Percentiles rank a stretch among this genome's conserved stretches.
Evolutionary conservation across 2,329 filamentous ascomycete genomes (phyloP).

Genomic region (Akanthomyces muscarius): DNA sequence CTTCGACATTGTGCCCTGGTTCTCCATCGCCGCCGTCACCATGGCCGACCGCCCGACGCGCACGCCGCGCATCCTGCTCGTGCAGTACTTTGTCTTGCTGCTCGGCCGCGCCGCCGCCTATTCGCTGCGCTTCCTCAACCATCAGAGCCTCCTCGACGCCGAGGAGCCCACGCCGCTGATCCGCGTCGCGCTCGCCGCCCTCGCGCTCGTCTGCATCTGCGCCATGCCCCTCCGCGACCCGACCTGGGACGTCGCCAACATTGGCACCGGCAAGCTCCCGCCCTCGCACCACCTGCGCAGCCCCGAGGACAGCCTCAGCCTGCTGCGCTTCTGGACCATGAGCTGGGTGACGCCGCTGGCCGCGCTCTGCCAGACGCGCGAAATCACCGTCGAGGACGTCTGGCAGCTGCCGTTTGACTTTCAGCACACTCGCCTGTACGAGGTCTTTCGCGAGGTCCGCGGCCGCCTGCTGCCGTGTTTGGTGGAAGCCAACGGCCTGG

Average conservation of each 20-base stretch:
- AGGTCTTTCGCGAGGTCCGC: slow-evolving; percentile 65
- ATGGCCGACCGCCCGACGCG: slow-evolving; percentile 36
- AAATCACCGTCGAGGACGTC: slow-evolving; percentile 74
- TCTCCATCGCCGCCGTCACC: slow-evolving; percentile 34
- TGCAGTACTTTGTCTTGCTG: slow-evolving; percentile 35
- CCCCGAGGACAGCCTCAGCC: slow-evolving; percentile 72
- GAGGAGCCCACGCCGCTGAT: slow-evolving; percentile 24
- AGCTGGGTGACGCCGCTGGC: slow-evolving; percentile 80
- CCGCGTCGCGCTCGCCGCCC: slow-evolving; percentile 23
- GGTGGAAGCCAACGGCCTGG: slow-evolving; percentile 71
- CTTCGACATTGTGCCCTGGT: slow-evolving; percentile 39
- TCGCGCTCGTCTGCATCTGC: slow-evolving; percentile 30
- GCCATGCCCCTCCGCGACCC: slow-evolving; percentile 37
- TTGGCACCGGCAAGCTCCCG: slow-evolving; percentile 26
- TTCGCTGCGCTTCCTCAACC: slow-evolving; percentile 29
- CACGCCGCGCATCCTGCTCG: slow-evolving; percentile 38
- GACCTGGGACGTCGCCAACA: slow-evolving; percentile 30
- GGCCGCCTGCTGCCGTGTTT: slow-evolving; percentile 70
- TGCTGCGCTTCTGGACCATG: slow-evolving; percentile 82
- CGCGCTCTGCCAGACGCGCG: slow-evolving; percentile 55
- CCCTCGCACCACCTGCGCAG: slow-evolving; percentile 50
- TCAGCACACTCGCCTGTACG: slow-evolving; percentile 72
- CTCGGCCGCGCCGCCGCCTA: slow-evolving; percentile 29
- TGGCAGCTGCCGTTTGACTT: slow-evolving; percentile 79
- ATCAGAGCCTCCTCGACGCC: slow-evolving; percentile 18